Conservation (phyloP, 2,329 filamentous ascomycete genomes). For the Dactylellina sp. region DNA sequence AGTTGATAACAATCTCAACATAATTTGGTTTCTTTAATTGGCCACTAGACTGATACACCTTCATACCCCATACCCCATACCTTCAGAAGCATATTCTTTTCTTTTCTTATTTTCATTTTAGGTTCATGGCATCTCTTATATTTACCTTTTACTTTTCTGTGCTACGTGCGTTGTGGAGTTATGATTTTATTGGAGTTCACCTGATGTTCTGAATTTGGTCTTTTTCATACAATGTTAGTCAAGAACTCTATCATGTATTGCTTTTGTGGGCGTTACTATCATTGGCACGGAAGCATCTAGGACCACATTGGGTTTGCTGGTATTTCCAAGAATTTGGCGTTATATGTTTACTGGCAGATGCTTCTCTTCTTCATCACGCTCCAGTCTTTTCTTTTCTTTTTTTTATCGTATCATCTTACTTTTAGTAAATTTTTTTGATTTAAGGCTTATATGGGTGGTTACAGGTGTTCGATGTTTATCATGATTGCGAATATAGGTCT, state of each 20-base stretch:
- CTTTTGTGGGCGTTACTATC: conserved; percentile 21
- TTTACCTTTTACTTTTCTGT: neutral
- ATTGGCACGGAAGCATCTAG: conserved; percentile 24
- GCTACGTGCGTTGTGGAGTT: neutral
- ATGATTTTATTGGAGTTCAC: conserved; percentile 24
- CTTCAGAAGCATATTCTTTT: conserved; percentile 42
- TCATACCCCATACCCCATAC: conserved; percentile 56
- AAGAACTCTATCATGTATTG: neutral
- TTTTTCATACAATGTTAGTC: conserved; percentile 30
- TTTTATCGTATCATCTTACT: neutral
- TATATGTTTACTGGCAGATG: conserved; percentile 15
- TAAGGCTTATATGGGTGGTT: conserved; percentile 7
- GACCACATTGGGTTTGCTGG: conserved; percentile 6
- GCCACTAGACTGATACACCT: conserved; percentile 34
- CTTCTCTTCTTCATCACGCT: neutral
- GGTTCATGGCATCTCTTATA: neutral
- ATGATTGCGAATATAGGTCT: conserved; percentile 10
- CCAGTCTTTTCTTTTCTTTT: no score
- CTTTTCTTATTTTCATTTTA: conserved; percentile 28
- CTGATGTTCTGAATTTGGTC: conserved; percentile 51
- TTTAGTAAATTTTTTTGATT: neutral
- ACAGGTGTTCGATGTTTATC: conserved; percentile 18
- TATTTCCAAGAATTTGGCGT: conserved; percentile 35
- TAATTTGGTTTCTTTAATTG: conserved; percentile 16
- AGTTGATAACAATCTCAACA: no score